Evolutionary conservation across 164 flowering plant genomes (phyloP).

Genomic region (Cinnamomum chago): DNA sequence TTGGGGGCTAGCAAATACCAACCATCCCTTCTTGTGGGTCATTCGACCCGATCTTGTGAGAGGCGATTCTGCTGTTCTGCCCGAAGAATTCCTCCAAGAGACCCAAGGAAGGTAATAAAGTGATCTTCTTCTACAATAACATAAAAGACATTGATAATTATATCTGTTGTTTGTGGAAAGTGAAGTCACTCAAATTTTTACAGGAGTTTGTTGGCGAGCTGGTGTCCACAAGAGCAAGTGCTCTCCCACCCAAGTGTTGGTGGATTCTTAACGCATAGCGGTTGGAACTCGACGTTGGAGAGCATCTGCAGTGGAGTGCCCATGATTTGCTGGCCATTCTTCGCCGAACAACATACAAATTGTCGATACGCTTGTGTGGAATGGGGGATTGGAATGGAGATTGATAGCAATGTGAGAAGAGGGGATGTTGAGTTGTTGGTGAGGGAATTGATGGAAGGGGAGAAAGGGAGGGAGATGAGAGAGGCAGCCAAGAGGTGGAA

Average conservation of each 20-base stretch:
- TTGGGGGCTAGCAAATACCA: slow-evolving; percentile 42
- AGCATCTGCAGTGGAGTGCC: slow-evolving; percentile 17
- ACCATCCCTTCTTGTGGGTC: slow-evolving; percentile 42
- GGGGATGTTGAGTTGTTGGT: slow-evolving; percentile 7
- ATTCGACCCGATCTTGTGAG: slow-evolving; percentile 44
- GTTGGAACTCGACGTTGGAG: slow-evolving; percentile 17
- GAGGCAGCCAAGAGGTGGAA: slow-evolving; percentile 22
- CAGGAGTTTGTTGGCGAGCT: slow-evolving; percentile 8
- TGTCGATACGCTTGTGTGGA: slow-evolving; percentile 16
- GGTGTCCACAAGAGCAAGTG: slow-evolving; percentile 18
- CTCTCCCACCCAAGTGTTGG: slow-evolving; percentile 15
- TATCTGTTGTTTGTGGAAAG: too few species aligned
- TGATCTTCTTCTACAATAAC: too few species aligned
- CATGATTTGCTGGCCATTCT: slow-evolving; percentile 21
- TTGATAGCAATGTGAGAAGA: slow-evolving; percentile 6
- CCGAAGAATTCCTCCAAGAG: slow-evolving; percentile 11
- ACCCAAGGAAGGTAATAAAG: slow-evolving; percentile 10
- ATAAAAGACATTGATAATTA: too few species aligned
- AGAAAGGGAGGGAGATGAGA: slow-evolving; percentile 18
- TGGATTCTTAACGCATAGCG: slow-evolving; percentile 17
- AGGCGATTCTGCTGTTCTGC: slow-evolving; percentile 27
- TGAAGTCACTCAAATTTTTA: too few species aligned
- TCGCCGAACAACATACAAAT: slow-evolving; percentile 17
- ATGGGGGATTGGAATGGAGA: slow-evolving; percentile 16
- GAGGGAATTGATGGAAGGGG: slow-evolving; percentile 11